phyloP scores from a whole-genome alignment of 2,329 filamentous ascomycete genomes.

The Lachnum nothofagi region DNA sequence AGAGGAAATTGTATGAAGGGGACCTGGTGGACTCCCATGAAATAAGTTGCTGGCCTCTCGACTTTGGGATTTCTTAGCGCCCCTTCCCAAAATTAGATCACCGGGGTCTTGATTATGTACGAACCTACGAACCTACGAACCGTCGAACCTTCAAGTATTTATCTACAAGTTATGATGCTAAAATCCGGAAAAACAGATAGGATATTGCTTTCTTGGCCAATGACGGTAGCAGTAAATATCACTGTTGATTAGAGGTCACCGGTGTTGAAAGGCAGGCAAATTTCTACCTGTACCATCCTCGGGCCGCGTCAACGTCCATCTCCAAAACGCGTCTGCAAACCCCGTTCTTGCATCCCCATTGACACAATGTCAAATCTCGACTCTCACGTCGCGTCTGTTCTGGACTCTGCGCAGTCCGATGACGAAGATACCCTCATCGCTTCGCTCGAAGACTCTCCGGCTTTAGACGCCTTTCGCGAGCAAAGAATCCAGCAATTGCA shows the following conservation, averaged over 20 bases:
- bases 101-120: constrained; percentile 1
- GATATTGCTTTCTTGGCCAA: no score
- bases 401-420: constrained; percentile 39
- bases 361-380: constrained; percentile 45
- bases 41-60: constrained; percentile 10
- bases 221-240: no score
- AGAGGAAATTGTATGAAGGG: no score
- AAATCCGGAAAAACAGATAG: no score
- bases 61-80: constrained; percentile 7
- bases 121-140: background rate
- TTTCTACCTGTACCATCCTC: no score
- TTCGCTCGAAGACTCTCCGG: constrained; percentile 48
- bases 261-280: no score
- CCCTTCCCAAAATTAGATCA: background rate
- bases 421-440: constrained; percentile 56
- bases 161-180: no score
- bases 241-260: no score
- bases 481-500: constrained; percentile 54
- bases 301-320: background rate
- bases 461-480: constrained; percentile 51
- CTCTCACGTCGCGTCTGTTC: constrained; percentile 44
- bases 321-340: constrained; percentile 8
- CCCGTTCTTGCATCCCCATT: background rate
- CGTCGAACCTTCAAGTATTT: no score
- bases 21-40: constrained; percentile 3